Percentiles rank a stretch among this genome's conserved stretches.
Evolutionary conservation across 192 early-diverging fungal genomes (phyloP).

Genomic region (Entomortierella beljakovae): DNA sequence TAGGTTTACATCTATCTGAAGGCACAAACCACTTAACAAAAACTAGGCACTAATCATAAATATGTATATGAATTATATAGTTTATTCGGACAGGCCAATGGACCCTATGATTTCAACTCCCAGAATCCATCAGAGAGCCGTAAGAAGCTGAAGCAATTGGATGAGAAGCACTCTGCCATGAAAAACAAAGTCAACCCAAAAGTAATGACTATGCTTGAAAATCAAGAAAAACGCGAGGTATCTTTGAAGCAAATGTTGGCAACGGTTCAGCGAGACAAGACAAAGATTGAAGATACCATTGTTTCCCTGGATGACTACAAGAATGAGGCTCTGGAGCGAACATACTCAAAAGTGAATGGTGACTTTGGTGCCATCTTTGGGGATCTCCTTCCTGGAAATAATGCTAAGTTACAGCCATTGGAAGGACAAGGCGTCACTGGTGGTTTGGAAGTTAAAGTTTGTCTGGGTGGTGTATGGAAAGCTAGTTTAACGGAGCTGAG

Average conservation of each 20-base stretch:
- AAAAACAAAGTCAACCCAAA: slow-evolving; percentile 89
- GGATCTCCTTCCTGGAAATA: slow-evolving; percentile 92
- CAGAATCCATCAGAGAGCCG: slow-evolving; percentile 79
- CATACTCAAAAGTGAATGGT: slow-evolving; percentile 92
- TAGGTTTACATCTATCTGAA: slow-evolving; percentile 53
- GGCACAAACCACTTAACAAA: neutral
- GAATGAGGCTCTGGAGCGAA: slow-evolving; percentile 86
- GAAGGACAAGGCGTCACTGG: slow-evolving; percentile 83
- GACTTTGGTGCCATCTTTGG: slow-evolving; percentile 98
- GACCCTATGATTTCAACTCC: slow-evolving; percentile 87
- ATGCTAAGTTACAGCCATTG: slow-evolving; percentile 87
- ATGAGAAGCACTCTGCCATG: slow-evolving; percentile 82
- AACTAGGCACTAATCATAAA: no score
- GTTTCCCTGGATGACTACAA: slow-evolving; percentile 90
- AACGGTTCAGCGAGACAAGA: slow-evolving; percentile 92
- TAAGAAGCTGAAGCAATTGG: slow-evolving; percentile 80
- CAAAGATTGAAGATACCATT: slow-evolving; percentile 96
- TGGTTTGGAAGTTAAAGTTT: slow-evolving; percentile 95
- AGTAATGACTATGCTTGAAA: slow-evolving; percentile 97
- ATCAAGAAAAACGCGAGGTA: slow-evolving; percentile 91
- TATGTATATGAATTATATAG: slow-evolving; percentile 42
- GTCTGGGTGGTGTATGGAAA: slow-evolving; percentile 97
- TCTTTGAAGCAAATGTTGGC: slow-evolving; percentile 86
- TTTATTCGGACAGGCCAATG: slow-evolving; percentile 84
- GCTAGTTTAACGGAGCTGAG: slow-evolving; percentile 95